Evolutionary conservation across 192 early-diverging fungal genomes (phyloP).

Genomic region (Gryganskiella cystojenkinii): DNA sequence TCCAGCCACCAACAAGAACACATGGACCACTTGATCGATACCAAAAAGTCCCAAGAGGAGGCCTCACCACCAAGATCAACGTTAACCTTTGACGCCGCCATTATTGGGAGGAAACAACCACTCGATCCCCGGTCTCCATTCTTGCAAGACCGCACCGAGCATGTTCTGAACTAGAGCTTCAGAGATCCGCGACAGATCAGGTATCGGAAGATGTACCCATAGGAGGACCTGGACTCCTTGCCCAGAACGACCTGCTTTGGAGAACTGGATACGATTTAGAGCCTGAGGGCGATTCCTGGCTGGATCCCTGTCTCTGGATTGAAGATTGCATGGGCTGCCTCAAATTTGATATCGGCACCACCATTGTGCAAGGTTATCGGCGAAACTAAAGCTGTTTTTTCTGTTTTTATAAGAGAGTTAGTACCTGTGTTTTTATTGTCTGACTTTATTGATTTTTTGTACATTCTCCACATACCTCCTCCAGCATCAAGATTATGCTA

Average conservation of each 20-base stretch:
- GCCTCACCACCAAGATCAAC: background rate
- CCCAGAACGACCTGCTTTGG: background rate
- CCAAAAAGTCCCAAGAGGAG: background rate
- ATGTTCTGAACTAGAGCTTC: background rate
- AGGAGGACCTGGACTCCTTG: background rate
- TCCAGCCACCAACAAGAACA: too few relatives aligned
- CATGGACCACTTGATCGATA: background rate
- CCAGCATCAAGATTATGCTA: too few relatives aligned
- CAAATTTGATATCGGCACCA: conserved; percentile 19
- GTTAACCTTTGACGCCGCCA: conserved; percentile 9
- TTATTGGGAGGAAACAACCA: conserved; percentile 23
- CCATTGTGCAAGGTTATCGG: conserved; percentile 13
- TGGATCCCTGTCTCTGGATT: conserved; percentile 22
- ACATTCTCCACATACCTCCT: too few relatives aligned
- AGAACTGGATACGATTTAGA: background rate
- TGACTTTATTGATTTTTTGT: too few relatives aligned
- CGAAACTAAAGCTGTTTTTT: too few relatives aligned
- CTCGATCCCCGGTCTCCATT: conserved; percentile 10
- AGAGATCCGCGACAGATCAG: background rate
- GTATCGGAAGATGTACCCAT: background rate
- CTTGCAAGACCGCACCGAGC: conserved; percentile 1
- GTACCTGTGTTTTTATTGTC: too few relatives aligned
- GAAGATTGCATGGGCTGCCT: conserved; percentile 4
- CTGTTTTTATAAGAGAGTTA: too few relatives aligned
- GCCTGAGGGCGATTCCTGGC: conserved; percentile 5